Evolutionary conservation across 345 rosid species (phyloP).

Genomic region (Melastoma malabathricum): DNA sequence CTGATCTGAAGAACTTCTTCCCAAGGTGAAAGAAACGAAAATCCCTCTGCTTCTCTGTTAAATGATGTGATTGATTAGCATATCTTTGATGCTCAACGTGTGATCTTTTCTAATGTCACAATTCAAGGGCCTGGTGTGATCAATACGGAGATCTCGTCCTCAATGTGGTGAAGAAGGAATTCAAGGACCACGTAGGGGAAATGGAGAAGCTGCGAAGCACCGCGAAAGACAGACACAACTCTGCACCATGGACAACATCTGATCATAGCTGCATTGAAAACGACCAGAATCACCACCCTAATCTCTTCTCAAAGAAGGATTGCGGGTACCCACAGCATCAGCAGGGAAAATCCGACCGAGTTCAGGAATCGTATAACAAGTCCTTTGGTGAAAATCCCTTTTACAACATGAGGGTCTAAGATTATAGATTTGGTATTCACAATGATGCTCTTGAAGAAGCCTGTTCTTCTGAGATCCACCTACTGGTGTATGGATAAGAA

Average conservation of each 20-base stretch:
- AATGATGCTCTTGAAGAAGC: not conserved
- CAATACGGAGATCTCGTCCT: conserved; percentile 51
- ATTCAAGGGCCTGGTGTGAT: conserved; percentile 59
- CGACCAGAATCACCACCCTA: conserved; percentile 42
- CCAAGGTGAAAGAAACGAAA: conserved; percentile 36
- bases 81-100: too few relatives aligned
- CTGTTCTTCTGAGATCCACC: not conserved
- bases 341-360: not conserved
- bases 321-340: conserved; percentile 3
- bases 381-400: conserved; percentile 5
- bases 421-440: not conserved
- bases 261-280: conserved; percentile 17
- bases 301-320: conserved; percentile 27
- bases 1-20: conserved; percentile 49
- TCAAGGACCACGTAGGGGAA: conserved; percentile 60
- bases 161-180: conserved; percentile 64
- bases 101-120: not conserved
- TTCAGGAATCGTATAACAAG: conserved; percentile 19
- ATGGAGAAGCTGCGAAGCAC: conserved; percentile 43
- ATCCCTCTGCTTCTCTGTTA: not conserved
- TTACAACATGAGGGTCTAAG: not conserved
- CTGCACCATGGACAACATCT: conserved; percentile 44
- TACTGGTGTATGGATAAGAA: too few relatives aligned
- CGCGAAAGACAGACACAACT: conserved; percentile 26
- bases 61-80: not conserved